A percentile compares a stretch with the other conserved stretches of the same genome.
Conservation (phyloP, 75 land plant species). For the Picea glauca region DNA sequence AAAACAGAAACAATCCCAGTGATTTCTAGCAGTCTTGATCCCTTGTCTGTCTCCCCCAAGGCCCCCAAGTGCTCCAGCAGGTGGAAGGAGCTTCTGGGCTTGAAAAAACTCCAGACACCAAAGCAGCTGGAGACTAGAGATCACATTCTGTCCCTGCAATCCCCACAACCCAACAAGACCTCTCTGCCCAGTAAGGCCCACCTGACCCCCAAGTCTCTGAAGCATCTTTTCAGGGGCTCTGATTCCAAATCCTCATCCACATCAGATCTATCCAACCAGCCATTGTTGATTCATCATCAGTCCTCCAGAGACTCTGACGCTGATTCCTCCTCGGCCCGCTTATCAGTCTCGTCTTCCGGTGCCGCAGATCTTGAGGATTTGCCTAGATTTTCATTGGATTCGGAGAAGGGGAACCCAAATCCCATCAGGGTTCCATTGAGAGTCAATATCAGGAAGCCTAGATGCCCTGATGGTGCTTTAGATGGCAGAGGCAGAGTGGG, state of each 20-base stretch:
- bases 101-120: conserved; percentile 32
- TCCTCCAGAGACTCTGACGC: conserved; percentile 33
- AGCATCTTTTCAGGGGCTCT: conserved; percentile 34
- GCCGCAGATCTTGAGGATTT: conserved; percentile 52
- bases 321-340: conserved; percentile 34
- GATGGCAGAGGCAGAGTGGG: conserved; percentile 10
- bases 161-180: background rate
- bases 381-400: conserved; percentile 51
- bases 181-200: background rate
- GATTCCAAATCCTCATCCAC: conserved; percentile 28
- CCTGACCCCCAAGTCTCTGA: conserved; percentile 19
- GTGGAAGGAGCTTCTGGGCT: conserved; percentile 73
- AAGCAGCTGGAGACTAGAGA: background rate
- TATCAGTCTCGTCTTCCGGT: conserved; percentile 52
- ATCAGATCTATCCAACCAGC: conserved; percentile 28
- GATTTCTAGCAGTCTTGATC: conserved; percentile 22
- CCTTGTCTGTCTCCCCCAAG: conserved; percentile 52
- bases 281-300: conserved; percentile 20
- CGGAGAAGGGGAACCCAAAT: conserved; percentile 30
- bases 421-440: conserved; percentile 8
- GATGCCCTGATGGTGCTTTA: background rate
- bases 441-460: conserved; percentile 5
- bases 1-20: background rate
- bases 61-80: conserved; percentile 63
- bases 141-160: conserved; percentile 10